Evolutionary conservation across 768 basidiomycete species (phyloP).

Genomic region (Naganishia friedmannii): DNA sequence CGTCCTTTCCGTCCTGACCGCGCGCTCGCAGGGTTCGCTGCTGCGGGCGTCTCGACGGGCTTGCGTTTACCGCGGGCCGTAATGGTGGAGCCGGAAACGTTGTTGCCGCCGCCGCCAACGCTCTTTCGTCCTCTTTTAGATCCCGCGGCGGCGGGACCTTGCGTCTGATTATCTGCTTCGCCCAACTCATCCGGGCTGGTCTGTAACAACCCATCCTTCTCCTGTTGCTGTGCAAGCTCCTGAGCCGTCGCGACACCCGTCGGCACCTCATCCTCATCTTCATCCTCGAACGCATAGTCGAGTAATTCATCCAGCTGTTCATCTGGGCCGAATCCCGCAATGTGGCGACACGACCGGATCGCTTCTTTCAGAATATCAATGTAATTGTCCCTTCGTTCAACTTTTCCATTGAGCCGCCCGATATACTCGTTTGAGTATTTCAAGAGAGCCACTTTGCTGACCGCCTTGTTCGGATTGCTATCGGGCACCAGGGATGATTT

Average conservation of each 20-base stretch:
- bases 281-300: constrained; percentile 49
- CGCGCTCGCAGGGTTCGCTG: not conserved
- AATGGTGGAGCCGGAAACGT: not conserved
- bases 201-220: not conserved
- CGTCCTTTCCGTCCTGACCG: not conserved
- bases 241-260: constrained; percentile 22
- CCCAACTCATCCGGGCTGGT: not conserved
- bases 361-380: constrained; percentile 67
- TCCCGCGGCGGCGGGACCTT: not conserved
- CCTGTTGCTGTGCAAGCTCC: not conserved
- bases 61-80: constrained; percentile 7
- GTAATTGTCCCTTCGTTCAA: constrained; percentile 77
- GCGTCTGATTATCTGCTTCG: not conserved
- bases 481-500: constrained; percentile 60
- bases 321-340: constrained; percentile 25
- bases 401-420: constrained; percentile 67
- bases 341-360: constrained; percentile 60
- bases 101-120: not conserved
- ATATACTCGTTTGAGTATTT: constrained; percentile 89
- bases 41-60: not conserved
- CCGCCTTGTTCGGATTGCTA: constrained; percentile 91
- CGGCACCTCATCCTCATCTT: constrained; percentile 51
- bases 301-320: constrained; percentile 31
- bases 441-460: constrained; percentile 87
- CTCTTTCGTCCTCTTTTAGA: constrained; percentile 6